Evolutionary conservation across 108 stramenopile species (phyloP), one percentile per base, ranked within the genome.

Genomic region (Schizochytrium sp.): DNA sequence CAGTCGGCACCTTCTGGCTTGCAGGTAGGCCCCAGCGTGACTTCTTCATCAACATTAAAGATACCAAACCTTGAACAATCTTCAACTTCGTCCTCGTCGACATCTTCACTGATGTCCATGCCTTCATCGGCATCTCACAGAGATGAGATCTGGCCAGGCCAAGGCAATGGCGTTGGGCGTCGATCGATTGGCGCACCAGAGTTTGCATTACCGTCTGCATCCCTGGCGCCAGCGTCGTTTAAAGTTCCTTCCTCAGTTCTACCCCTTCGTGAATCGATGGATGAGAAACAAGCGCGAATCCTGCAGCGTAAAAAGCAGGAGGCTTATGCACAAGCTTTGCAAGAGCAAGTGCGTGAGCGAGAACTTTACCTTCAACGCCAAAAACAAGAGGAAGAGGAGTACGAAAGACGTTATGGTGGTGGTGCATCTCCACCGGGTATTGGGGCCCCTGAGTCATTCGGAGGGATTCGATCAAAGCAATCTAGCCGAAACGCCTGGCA

Each of bases 231-330:
- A 17, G 47, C 76, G 55, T 5, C 47, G 10, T 83, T 53, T 42
- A 38, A 17, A 38, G n/a, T n/a, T 12, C 45, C 13, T 13, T 5
- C 50, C 28, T 83, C 76, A 55, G 76, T 83, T 0, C 47, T 83
- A 40, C 76, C 76, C 50, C 19, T 83, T 13, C 50, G 28, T 8
- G 3, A n/a, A 10, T 10, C 10, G n/a, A 10, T 83, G 2, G 76
- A 50, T 2, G 76, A 83, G n/a, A 83, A 55, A 10, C 50, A 83
- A 83, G 76, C 76, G 76, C 76, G 76, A 83, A 53, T 38, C 76
- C 55, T 69, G 64, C 50, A 83, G 76, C 76, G 76, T 28, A 83
- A 28, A 55, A 83, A 83, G 76, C 47, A 83, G 55, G 76, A 83
- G 40, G 76, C 49, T 47, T 83, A 83, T 40, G 76, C 76, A 10